Evolutionary conservation across 805 yeast species (phyloP), one percentile per base, ranked within the genome.

Genomic region (Zygotorulaspora danielsina): DNA sequence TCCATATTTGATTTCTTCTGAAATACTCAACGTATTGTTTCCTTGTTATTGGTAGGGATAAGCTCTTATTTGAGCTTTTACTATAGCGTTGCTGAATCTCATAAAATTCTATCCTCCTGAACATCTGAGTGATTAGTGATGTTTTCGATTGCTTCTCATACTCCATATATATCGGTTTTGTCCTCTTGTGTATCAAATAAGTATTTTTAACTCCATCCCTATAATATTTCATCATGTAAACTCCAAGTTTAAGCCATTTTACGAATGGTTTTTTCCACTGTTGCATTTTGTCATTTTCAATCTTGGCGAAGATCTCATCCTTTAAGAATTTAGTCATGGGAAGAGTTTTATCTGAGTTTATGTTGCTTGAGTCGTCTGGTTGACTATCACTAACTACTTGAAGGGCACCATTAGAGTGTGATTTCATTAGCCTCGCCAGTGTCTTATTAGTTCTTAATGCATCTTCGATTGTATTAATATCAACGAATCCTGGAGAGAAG

Each of bases 131-230:
- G 38, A 36, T 54, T 55, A 26, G 46, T 39, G 26, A 70, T 63
- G 21, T 20, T 25, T 49, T 42, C 8, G 42, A n/a, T 15, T 38
- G 32, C 29, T 24, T 24, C 36, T 56, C 55, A 32, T 54, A 57
- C 16, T 56, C 50, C 9, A 50, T 48, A 18, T 53, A 45, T 11
- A 71, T 40, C 5, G 45, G 39, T 5, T 52, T 54, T 2, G 69
- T 53, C 1, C 48, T 40, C 17, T 53, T 55, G 19, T 64, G 50
- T 43, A 77, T 76, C 1, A 57, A 45, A 76, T 81, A 78, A 1
- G 80, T 73, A 46, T 73, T 74, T 15, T 63, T 57, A 2, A 81
- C 66, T 1, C 90, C 89, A 2, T 63, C 55, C 44, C 73, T 72
- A 62, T 81, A 82, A 54, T 80, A 79, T 5, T 56, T 56, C 28